A percentile compares a stretch with the other conserved stretches of the same genome.
Evolutionary conservation across 768 basidiomycete species (phyloP).

Genomic region (Lactarius indigo): DNA sequence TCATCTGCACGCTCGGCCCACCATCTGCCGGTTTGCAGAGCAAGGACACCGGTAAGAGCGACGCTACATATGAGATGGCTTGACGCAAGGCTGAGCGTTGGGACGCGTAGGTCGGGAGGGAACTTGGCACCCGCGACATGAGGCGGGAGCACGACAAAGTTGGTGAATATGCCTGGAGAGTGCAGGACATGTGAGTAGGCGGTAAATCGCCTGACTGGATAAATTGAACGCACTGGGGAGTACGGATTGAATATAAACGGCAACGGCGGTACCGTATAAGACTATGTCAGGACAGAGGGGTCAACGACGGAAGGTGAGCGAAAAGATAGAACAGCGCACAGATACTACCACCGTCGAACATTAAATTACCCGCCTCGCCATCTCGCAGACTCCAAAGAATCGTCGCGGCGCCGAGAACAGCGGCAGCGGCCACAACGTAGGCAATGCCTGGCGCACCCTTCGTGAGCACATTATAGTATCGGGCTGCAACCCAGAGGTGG

Average conservation of each 20-base stretch:
- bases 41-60: conserved; percentile 80
- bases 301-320: neutral
- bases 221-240: conserved; percentile 62
- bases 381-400: conserved; percentile 78
- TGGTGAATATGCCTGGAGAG: conserved; percentile 48
- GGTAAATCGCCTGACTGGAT: neutral
- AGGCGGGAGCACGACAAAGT: conserved; percentile 40
- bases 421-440: conserved; percentile 55
- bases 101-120: conserved; percentile 55
- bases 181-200: conserved; percentile 17
- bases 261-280: conserved; percentile 66
- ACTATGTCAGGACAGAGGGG: conserved; percentile 43
- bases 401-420: conserved; percentile 57
- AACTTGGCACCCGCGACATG: conserved; percentile 52
- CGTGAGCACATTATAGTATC: conserved; percentile 77
- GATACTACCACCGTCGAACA: conserved; percentile 90
- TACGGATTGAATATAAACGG: conserved; percentile 73
- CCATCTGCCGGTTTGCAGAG: conserved; percentile 78
- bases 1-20: conserved; percentile 77
- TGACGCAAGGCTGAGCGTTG: conserved; percentile 77
- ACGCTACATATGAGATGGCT: conserved; percentile 85
- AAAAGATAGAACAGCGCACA: conserved; percentile 46
- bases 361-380: conserved; percentile 75
- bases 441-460: conserved; percentile 55
- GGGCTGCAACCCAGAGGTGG: conserved; percentile 76